Evolutionary conservation across 306 rosid species (phyloP), one percentile per base, ranked within the genome.

Genomic region (Lupinus albus): DNA sequence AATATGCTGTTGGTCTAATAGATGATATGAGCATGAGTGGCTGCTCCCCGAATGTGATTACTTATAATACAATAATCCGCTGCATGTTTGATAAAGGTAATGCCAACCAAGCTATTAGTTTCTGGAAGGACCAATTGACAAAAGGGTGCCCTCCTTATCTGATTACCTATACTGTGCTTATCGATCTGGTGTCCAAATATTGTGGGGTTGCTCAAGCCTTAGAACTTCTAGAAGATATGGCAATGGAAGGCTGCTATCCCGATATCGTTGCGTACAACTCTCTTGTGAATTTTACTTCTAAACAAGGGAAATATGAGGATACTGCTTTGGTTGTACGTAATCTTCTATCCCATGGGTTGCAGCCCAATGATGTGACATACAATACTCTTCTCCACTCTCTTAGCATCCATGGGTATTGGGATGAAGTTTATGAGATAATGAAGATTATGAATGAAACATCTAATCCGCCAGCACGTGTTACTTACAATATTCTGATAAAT

Each of bases 141-240:
- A 87, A 78, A 72, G 98, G 95, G 12, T 84, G 84, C 73, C 95
- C 91, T 81, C 98, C 98, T 64, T 89, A 83, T 87, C 61, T 86
- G 71, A 82, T 92, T 46, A 89, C 96, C 44, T 89, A 80, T 80
- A 80, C 93, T 0, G 80, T 92, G 64, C 89, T 92, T 52, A 73
- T 87, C 52, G 91, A 89, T 21, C 83, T 88, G 76, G 83, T 86
- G 46, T 92, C 91, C 87, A 92, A 39, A 80, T 77, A 83, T 64
- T 53, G 82, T 54, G 98, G 98, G 38, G 66, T 82, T 28, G 68
- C 45, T 59, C 79, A 21, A 36, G 96, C 93, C 64, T 75, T 87
- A 36, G 93, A 84, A 83, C 91, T 89, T 41, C 77, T 92, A 76
- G 98, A 87, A 70, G 96, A 89, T 67, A 68, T 89, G 76, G 89